Percentiles rank a stretch among this genome's conserved stretches.
phyloP scores from a whole-genome alignment of 108 stramenopile species.

The Cylindrotheca closterium region DNA sequence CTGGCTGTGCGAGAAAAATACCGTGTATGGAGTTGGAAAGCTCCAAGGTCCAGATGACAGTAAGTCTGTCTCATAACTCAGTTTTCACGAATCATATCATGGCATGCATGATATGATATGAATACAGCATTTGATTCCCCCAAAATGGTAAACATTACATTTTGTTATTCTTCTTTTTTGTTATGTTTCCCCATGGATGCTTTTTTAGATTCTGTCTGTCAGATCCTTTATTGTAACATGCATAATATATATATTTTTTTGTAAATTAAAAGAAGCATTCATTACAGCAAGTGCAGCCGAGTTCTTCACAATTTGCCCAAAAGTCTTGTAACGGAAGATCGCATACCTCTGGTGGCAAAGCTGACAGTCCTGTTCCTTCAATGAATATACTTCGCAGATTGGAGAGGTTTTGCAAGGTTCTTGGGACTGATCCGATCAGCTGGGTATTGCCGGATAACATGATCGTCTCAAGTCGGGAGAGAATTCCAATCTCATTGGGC shows the following conservation, averaged over 20 bases:
- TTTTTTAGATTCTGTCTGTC: too few species aligned
- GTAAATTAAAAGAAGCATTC: constrained; percentile 7
- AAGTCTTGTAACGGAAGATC: constrained; percentile 9
- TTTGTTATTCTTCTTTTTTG: too few species aligned
- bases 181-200: too few species aligned
- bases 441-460: constrained; percentile 15
- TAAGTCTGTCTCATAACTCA: too few species aligned
- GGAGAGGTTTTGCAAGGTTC: constrained; percentile 22
- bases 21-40: neutral
- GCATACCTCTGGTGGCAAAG: constrained; percentile 5
- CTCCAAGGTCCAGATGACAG: too few species aligned
- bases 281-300: constrained; percentile 19
- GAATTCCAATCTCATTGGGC: constrained; percentile 17
- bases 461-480: neutral
- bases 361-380: constrained; percentile 1
- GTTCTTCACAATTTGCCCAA: constrained; percentile 18
- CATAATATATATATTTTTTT: too few species aligned
- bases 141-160: too few species aligned
- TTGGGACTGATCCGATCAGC: constrained; percentile 28
- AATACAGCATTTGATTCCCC: too few species aligned
- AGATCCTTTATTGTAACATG: too few species aligned
- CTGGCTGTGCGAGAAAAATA: neutral
- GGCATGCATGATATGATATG: too few species aligned
- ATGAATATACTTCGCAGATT: constrained; percentile 14
- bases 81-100: too few species aligned